A percentile compares a stretch with the other conserved stretches of the same genome.
These are phyloP conservation scores for Adansonia digitata DNA, from an alignment of 345 rosid species.

Conservation along the genomic window DNA sequence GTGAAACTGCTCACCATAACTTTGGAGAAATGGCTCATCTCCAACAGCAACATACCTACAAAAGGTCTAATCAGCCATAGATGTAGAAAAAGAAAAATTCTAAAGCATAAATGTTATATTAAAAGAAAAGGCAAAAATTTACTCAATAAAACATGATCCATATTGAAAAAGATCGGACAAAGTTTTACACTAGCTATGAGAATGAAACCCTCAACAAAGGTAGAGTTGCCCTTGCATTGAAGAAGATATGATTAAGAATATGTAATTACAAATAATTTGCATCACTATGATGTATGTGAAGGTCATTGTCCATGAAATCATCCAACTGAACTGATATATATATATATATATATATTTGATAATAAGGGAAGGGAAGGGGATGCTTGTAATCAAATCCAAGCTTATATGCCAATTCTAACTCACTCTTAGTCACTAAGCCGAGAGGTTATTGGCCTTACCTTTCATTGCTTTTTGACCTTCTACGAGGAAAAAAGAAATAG, in stretches of 20 bases:
- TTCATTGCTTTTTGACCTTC: background rate
- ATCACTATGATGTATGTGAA: background rate
- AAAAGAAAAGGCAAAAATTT: background rate
- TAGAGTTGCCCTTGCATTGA: background rate
- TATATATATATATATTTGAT: no score
- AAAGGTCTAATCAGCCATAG: slow-evolving; percentile 6
- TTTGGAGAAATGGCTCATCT: slow-evolving; percentile 72
- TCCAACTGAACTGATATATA: background rate
- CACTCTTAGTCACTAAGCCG: no score
- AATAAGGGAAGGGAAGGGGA: no score
- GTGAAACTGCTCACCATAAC: slow-evolving; percentile 61
- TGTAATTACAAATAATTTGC: background rate
- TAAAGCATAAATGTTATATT: background rate
- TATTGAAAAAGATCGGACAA: background rate
- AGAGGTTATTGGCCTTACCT: background rate
- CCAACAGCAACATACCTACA: slow-evolving; percentile 79
- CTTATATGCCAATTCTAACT: no score
- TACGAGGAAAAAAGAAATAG: background rate
- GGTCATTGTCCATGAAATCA: background rate
- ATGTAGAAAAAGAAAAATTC: slow-evolving; percentile 1
- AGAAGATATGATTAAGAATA: background rate
- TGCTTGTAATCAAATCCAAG: no score
- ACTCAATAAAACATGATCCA: background rate
- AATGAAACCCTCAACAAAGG: background rate
- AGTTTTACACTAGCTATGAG: background rate